phyloP scores from a whole-genome alignment of 306 rosid species.

The Echinosophora koreensis region DNA sequence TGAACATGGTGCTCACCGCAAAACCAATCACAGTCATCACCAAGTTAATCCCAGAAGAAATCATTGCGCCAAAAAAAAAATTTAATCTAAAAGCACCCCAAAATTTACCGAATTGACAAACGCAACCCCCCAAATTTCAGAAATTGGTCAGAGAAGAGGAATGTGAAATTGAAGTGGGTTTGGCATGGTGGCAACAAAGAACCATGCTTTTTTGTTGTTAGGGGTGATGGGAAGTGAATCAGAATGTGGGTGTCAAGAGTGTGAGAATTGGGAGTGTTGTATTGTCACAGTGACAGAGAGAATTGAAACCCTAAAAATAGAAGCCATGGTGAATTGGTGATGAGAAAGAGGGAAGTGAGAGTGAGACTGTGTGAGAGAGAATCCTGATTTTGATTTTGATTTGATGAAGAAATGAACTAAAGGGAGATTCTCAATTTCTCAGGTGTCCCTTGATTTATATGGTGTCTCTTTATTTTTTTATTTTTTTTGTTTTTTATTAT shows the following conservation, averaged over 20 bases:
- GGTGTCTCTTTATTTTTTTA: no score
- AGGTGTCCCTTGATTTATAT: conserved; percentile 10
- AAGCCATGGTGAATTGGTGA: conserved; percentile 43
- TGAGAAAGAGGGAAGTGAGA: conserved; percentile 13
- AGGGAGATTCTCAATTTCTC: neutral
- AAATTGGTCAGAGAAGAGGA: neutral
- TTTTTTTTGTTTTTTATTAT: no score
- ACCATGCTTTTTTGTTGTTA: neutral
- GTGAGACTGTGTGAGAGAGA: neutral
- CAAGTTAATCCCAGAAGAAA: conserved; percentile 83
- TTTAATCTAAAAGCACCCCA: neutral
- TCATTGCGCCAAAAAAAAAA: conserved; percentile 54
- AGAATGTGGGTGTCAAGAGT: neutral
- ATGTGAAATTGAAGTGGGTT: conserved; percentile 19
- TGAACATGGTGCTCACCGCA: conserved; percentile 93
- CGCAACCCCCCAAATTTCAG: conserved; percentile 11
- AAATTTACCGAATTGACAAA: conserved; percentile 33
- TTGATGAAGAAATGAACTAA: neutral
- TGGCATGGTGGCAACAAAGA: conserved; percentile 16
- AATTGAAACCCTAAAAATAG: conserved; percentile 41
- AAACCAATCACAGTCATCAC: conserved; percentile 98
- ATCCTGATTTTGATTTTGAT: no score
- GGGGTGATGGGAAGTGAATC: conserved; percentile 18
- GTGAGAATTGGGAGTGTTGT: conserved; percentile 29
- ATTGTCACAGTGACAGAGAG: conserved; percentile 37